Evolutionary conservation across 371 early-diverging fungal genomes (phyloP).

Genomic region (Mucor plumbeus): DNA sequence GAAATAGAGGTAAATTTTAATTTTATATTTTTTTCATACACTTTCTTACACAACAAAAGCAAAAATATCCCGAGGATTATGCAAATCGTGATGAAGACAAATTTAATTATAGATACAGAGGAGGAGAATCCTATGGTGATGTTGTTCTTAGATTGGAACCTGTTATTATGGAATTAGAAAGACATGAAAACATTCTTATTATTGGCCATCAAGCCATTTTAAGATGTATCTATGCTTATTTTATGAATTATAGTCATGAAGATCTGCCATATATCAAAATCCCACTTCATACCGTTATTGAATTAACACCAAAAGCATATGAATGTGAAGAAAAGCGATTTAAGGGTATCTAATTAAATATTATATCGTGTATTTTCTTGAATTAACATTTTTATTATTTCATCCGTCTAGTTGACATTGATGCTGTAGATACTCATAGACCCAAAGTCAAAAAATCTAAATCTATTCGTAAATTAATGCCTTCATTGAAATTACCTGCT

Average conservation of each 20-base stretch:
- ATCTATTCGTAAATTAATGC: constrained; percentile 23
- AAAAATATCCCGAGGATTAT: constrained; percentile 84
- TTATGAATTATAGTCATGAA: constrained; percentile 88
- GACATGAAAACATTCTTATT: constrained; percentile 95
- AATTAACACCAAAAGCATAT: constrained; percentile 96
- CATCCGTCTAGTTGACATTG: constrained; percentile 68
- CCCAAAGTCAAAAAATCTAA: constrained; percentile 52
- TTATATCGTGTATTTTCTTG: not conserved
- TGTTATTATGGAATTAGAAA: constrained; percentile 97
- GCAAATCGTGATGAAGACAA: constrained; percentile 95
- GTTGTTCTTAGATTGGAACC: constrained; percentile 69
- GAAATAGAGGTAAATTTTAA: constrained; percentile 79
- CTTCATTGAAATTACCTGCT: constrained; percentile 28
- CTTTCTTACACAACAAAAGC: constrained; percentile 25
- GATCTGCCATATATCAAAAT: constrained; percentile 97
- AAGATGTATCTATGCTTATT: constrained; percentile 94
- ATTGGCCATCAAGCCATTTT: constrained; percentile 95
- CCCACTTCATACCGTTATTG: constrained; percentile 96
- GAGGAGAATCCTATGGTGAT: constrained; percentile 93
- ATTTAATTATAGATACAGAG: constrained; percentile 90
- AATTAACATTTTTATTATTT: too few species aligned
- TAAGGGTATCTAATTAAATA: constrained; percentile 41
- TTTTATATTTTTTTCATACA: too few species aligned
- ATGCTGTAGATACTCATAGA: constrained; percentile 88
- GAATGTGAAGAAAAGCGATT: constrained; percentile 91